Percentiles rank a stretch among this genome's conserved stretches.
Evolutionary conservation across 2,329 filamentous ascomycete genomes (phyloP).

Genomic region (Aspergillus ustus): DNA sequence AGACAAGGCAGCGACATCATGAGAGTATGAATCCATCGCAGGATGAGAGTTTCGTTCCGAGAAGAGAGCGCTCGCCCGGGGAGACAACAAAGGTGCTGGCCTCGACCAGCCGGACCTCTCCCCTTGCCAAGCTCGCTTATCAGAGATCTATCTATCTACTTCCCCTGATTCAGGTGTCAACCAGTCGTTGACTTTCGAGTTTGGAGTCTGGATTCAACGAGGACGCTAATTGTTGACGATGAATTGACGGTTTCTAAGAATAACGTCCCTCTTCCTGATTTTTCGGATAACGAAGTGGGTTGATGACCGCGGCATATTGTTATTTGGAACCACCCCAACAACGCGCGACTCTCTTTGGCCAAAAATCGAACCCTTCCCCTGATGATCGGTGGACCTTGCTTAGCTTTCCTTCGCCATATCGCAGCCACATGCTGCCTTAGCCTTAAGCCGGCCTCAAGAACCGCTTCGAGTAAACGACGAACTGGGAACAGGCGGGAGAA

Average conservation of each 20-base stretch:
- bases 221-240: conserved; percentile 1
- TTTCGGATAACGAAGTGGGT: neutral
- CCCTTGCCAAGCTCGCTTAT: neutral
- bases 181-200: neutral
- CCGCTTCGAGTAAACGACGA: neutral
- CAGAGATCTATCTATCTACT: neutral
- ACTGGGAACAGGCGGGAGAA: neutral
- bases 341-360: neutral
- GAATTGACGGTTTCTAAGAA: conserved; percentile 11
- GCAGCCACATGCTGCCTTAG: neutral
- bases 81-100: neutral
- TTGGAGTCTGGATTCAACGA: conserved; percentile 3
- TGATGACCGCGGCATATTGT: neutral
- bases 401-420: neutral
- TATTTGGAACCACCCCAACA: neutral
- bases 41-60: neutral
- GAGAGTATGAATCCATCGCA: neutral
- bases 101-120: neutral
- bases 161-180: neutral
- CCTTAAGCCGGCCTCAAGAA: neutral
- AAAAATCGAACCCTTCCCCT: conserved; percentile 20
- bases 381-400: conserved; percentile 28
- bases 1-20: neutral
- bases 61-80: neutral
- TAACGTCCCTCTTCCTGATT: neutral